Base-by-base conservation (phyloP, 345 rosid genomes). In the Hirschfeldia incana region DNA sequence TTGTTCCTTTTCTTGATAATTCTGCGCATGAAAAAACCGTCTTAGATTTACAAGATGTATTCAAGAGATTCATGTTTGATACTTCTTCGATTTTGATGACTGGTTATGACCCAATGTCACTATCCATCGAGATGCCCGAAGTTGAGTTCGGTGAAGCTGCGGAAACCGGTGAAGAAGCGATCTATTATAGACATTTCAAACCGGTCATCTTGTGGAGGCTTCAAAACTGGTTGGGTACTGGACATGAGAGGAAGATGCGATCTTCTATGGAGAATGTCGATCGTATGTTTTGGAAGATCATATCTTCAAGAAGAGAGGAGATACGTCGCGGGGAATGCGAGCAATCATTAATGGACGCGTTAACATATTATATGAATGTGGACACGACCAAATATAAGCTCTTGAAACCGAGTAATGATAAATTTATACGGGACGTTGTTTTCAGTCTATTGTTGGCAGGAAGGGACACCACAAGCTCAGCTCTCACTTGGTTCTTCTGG, bases 401-500 rank as follows among this genome's bases (percentile, higher is more conserved):
- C 51, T 51, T 74, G 70, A 51, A 74, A 64, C 53, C 55, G 2
- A 53, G 12, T 78, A 5, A 26, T n/a, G 78, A 74, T 65, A 74
- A 8, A 65, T 74, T 74, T 26, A 4, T 74, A 21, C 21, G 94
- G 79, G 94, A 89, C 60, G 42, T 66, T 6, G 44, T 72, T 15
- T 64, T 76, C 1, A 82, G 46, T 21, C 66, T 85, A n/a, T 0
- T 85, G 34, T 57, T 46, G 17, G 90, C 85, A 4, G 90, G 87
- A 8, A 84, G 82, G 68, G 90, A 87, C 77, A 76, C 90, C 0
- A 34, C 85, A 68, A 82, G 70, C 30, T 68, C 84, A 11, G 77
- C 72, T 7, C 79, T 85, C 36, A 29, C 73, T 29, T 87, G 87
- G 87, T 78, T 83, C 33, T 70, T 82, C 32, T 87, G 88, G 88